Conservation (phyloP, 2,329 filamentous ascomycete species). For the Alternaria novae-zelandiae region DNA sequence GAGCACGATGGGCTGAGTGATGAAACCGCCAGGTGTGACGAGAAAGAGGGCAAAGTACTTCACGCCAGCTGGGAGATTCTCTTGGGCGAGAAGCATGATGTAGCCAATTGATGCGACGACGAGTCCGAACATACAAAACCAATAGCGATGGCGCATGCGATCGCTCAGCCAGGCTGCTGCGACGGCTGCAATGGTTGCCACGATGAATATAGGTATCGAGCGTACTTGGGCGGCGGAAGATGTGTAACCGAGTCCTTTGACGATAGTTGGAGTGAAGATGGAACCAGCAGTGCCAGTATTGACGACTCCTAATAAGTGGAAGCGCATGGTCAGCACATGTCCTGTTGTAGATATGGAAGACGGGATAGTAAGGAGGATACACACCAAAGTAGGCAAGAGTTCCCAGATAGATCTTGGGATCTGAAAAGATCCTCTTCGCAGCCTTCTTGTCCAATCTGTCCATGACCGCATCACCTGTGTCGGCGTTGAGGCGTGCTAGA, state of each 20-base stretch:
- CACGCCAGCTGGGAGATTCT: conserved; percentile 52
- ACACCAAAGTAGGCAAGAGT: conserved; percentile 26
- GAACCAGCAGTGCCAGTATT: conserved; percentile 56
- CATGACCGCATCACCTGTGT: conserved; percentile 55
- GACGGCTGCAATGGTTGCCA: conserved; percentile 46
- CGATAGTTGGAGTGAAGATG: conserved; percentile 52
- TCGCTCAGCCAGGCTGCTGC: conserved; percentile 56
- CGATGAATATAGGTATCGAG: conserved; percentile 49
- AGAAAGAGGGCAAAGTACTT: conserved; percentile 64
- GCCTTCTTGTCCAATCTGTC: conserved; percentile 58
- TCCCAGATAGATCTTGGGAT: conserved; percentile 39
- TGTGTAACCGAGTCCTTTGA: conserved; percentile 50
- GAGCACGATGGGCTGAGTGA: conserved; percentile 61
- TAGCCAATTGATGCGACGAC: conserved; percentile 61
- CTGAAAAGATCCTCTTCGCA: conserved; percentile 53
- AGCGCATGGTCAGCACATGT: neutral
- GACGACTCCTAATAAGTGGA: conserved; percentile 34
- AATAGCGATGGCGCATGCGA: conserved; percentile 59
- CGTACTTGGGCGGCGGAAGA: conserved; percentile 46
- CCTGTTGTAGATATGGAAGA: fast-evolving
- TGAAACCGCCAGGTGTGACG: conserved; percentile 61
- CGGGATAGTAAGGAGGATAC: neutral
- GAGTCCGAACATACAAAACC: conserved; percentile 59
- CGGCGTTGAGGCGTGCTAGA: conserved; percentile 34
- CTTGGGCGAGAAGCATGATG: conserved; percentile 59